A percentile compares a stretch with the other conserved stretches of the same genome.
phyloP scores from a whole-genome alignment of 257 asterid genomes.

The Ajuga chamaepitys region DNA sequence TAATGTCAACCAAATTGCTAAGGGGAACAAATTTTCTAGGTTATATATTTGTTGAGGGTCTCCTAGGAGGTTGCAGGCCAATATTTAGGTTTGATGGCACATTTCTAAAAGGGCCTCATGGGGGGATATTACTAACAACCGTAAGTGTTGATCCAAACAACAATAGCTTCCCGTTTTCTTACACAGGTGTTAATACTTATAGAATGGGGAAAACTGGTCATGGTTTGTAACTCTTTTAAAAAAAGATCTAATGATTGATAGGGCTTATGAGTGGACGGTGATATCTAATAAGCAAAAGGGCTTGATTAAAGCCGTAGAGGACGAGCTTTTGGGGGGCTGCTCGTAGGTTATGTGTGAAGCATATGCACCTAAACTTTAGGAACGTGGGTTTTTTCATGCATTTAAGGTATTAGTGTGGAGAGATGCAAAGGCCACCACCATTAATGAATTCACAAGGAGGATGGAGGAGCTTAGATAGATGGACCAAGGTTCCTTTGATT shows the following conservation, averaged over 20 bases:
- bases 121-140: background rate
- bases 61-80: background rate
- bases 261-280: background rate
- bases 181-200: background rate
- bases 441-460: background rate
- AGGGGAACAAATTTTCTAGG: too few species aligned
- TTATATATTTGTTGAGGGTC: background rate
- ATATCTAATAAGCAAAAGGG: background rate
- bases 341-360: too few species aligned
- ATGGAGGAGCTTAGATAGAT: background rate
- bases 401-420: background rate
- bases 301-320: background rate
- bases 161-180: background rate
- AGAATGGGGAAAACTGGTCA: background rate
- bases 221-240: background rate
- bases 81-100: background rate
- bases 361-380: too few species aligned
- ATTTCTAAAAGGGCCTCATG: background rate
- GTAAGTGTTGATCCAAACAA: too few species aligned
- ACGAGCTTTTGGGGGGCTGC: background rate
- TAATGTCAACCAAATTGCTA: too few species aligned
- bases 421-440: background rate
- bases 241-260: background rate
- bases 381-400: background rate
- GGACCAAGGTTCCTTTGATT: background rate